Evolutionary conservation across 495 filamentous ascomycete species (phyloP), one percentile per base, ranked within the genome.

Genomic region (Penicillium simplicissimum): DNA sequence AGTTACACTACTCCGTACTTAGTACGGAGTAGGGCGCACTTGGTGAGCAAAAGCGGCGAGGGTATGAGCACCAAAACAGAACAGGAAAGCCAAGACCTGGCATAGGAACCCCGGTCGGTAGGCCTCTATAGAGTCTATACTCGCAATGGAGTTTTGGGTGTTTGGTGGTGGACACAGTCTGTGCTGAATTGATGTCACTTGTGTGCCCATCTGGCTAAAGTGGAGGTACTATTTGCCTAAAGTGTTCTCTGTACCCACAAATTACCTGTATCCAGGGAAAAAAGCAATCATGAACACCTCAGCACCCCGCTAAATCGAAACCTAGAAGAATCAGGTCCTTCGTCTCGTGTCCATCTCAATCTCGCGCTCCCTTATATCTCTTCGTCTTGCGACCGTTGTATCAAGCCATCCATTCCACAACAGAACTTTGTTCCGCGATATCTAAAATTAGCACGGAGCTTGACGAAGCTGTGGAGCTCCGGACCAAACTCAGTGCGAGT

Each of bases 371-470:
- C 3, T 31, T n/a, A 13, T 11, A 2, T 31, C 4, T 48, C 13
- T 31, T n/a, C 23, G 13, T 49, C 45, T 25, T 25, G 1, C 23
- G 13, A 49, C 45, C 45, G 45, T 49, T 25, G 23, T 28, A 25
- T 31, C 23, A 13, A 31, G 45, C 14, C 11, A 49, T 49, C 45
- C 45, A 31, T 13, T 49, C 45, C 45, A 31, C 23, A 31, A 49
- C 23, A 31, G 13, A 23, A 23, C 25, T 49, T 49, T 10, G 23
- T 49, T 31, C 45, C 11, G 23, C 13, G 45, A 31, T 31, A 49
- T 9, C 45, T 49, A 49, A 49, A 49, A 28, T 28, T 49, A 49
- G 45, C 45, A 49, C 45, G 14, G 43, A 28, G 25, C 23, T 49
- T 49, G 45, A 45, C 45, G 3, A 14, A 14, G 7, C 7, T 8